phyloP scores from a whole-genome alignment of 805 yeast genomes.

The Kodamaea neixiangensis region DNA sequence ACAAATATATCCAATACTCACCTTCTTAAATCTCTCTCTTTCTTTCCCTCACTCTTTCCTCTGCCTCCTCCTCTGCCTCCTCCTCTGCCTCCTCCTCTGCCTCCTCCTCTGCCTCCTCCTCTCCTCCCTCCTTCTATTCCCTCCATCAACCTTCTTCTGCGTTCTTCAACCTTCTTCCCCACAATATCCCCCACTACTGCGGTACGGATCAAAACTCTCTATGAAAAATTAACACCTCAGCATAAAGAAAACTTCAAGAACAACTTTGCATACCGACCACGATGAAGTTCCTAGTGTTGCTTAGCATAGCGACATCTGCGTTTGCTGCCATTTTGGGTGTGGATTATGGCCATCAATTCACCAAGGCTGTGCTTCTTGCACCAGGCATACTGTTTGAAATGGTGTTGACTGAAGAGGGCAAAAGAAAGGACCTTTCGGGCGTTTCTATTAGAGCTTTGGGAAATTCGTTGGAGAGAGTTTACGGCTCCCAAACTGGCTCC shows the following conservation, averaged over 20 bases:
- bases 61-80: too few species aligned
- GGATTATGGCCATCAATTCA: constrained; percentile 85
- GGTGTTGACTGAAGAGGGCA: constrained; percentile 85
- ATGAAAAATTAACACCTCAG: constrained; percentile 5
- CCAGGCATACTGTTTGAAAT: constrained; percentile 89
- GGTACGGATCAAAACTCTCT: not conserved
- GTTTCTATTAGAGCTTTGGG: constrained; percentile 54
- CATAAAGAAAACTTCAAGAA: not conserved
- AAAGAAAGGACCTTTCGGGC: constrained; percentile 86
- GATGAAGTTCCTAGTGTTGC: constrained; percentile 7
- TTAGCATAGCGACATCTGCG: constrained; percentile 9
- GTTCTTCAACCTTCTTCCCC: not conserved
- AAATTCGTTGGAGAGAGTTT: constrained; percentile 59
- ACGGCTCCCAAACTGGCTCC: constrained; percentile 74
- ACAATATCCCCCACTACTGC: not conserved
- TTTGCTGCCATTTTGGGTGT: constrained; percentile 77
- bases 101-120: not conserved
- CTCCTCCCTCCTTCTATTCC: not conserved
- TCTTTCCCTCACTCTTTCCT: too few species aligned
- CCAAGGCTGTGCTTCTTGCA: constrained; percentile 86
- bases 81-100: not conserved
- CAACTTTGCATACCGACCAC: not conserved
- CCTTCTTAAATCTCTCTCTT: too few species aligned
- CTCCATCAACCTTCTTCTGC: not conserved
- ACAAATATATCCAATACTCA: too few species aligned